phyloP scores from a whole-genome alignment of 2,329 filamentous ascomycete species.

The Didymella keratinophila region DNA sequence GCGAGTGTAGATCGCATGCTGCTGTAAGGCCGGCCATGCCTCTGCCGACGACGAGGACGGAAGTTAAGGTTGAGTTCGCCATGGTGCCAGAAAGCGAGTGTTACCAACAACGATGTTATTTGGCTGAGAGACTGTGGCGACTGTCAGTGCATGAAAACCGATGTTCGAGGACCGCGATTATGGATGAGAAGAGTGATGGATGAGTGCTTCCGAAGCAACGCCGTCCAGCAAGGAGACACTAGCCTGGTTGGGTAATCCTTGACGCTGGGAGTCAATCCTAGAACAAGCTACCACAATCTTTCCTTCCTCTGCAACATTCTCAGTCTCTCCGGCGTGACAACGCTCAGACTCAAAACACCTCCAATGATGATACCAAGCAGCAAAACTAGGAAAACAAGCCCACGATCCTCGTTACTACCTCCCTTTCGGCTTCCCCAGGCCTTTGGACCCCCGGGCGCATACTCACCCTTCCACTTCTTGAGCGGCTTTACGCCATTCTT shows the following conservation, averaged over 20 bases:
- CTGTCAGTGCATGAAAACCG: too few species aligned
- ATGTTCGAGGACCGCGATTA: too few species aligned
- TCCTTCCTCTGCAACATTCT: constrained; percentile 34
- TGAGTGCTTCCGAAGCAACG: too few species aligned
- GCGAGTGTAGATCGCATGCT: not conserved
- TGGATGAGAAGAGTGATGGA: too few species aligned
- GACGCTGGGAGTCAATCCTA: too few species aligned
- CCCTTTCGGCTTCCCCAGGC: constrained; percentile 5
- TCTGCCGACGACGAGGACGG: not conserved
- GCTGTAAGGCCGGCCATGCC: not conserved
- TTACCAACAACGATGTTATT: too few species aligned
- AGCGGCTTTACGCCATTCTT: constrained; percentile 50
- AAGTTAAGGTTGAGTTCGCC: not conserved
- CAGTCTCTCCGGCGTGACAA: constrained; percentile 38
- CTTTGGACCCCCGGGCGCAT: constrained; percentile 34
- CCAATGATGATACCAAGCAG: constrained; percentile 46
- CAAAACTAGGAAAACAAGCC: constrained; percentile 35
- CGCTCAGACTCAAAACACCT: constrained; percentile 31
- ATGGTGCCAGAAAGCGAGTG: not conserved
- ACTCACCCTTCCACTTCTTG: constrained; percentile 54
- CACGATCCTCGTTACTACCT: constrained; percentile 11
- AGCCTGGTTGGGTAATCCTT: too few species aligned
- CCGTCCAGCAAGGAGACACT: too few species aligned
- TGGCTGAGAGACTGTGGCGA: too few species aligned
- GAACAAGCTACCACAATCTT: constrained; percentile 17